A percentile compares a stretch with the other conserved stretches of the same genome.
phyloP scores from a whole-genome alignment of 2,329 filamentous ascomycete species.

The Sporothrix humicola region DNA sequence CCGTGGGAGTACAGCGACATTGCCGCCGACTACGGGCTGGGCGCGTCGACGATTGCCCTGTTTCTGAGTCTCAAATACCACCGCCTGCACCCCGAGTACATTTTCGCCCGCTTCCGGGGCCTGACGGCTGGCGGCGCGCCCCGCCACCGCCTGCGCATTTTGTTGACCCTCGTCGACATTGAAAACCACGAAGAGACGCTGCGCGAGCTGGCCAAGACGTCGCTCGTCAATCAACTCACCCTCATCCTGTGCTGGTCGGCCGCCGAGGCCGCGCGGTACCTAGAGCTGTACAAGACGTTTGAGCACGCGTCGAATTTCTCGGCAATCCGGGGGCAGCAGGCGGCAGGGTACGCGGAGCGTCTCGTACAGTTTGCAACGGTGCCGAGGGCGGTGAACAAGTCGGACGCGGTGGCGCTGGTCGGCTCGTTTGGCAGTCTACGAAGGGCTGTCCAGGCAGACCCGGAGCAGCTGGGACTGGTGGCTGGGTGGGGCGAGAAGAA shows the following conservation, averaged over 20 bases:
- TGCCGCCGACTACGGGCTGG: constrained; percentile 90
- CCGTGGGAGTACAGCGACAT: constrained; percentile 98
- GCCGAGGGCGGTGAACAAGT: constrained; percentile 89
- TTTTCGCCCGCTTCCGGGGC: constrained; percentile 88
- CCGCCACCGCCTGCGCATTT: constrained; percentile 82
- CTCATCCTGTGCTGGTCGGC: constrained; percentile 93
- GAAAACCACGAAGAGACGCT: constrained; percentile 89
- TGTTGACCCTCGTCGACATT: constrained; percentile 93
- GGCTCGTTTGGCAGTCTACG: constrained; percentile 89
- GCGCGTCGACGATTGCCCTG: constrained; percentile 83
- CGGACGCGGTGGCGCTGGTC: constrained; percentile 87
- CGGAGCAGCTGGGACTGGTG: constrained; percentile 84
- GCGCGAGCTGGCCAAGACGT: constrained; percentile 90
- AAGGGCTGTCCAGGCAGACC: constrained; percentile 83
- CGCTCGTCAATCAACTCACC: constrained; percentile 89
- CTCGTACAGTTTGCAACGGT: constrained; percentile 92
- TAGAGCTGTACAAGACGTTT: constrained; percentile 93
- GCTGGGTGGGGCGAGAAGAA: constrained; percentile 96
- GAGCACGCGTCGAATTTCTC: constrained; percentile 76
- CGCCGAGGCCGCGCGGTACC: constrained; percentile 88
- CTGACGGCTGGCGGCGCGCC: constrained; percentile 63
- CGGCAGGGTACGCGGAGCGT: constrained; percentile 81
- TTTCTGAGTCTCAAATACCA: constrained; percentile 96
- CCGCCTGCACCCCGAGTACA: constrained; percentile 94
- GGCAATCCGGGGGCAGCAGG: constrained; percentile 84